Percentiles rank a stretch among this genome's conserved stretches.
phyloP scores from a whole-genome alignment of 2,329 filamentous ascomycete genomes.

The Colletotrichum orbiculare region DNA sequence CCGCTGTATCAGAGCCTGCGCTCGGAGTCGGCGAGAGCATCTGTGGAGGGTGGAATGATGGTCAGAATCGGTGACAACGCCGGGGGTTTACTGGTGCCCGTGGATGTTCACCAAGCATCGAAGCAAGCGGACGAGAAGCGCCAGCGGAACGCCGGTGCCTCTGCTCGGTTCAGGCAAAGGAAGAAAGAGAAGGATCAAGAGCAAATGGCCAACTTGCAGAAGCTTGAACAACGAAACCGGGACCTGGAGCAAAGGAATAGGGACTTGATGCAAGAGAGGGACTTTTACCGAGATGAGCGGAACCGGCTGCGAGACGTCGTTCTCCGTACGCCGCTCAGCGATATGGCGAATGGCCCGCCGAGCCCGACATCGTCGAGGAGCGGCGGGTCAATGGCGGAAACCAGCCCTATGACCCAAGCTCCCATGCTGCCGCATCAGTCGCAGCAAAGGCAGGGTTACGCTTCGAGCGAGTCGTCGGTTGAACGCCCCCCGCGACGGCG shows the following conservation, averaged over 20 bases:
- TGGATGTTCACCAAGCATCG: conserved; percentile 85
- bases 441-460: conserved; percentile 45
- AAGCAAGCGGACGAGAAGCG: conserved; percentile 87
- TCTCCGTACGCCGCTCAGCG: conserved; percentile 66
- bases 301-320: conserved; percentile 78
- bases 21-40: conserved; percentile 30
- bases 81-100: conserved; percentile 66
- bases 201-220: conserved; percentile 74
- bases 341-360: conserved; percentile 63
- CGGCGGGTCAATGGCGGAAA: conserved; percentile 50
- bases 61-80: conserved; percentile 46
- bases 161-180: conserved; percentile 82
- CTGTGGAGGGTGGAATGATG: conserved; percentile 36
- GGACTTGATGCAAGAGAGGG: conserved; percentile 65
- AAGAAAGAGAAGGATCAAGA: conserved; percentile 86
- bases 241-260: conserved; percentile 62
- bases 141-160: conserved; percentile 86
- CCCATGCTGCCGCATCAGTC: conserved; percentile 42
- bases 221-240: conserved; percentile 74
- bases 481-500: conserved; percentile 60
- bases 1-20: conserved; percentile 39
- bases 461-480: conserved; percentile 53
- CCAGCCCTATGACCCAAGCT: conserved; percentile 48
- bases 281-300: conserved; percentile 79
- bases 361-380: conserved; percentile 57